These are phyloP conservation scores for Suhomyces bokatorum DNA, from an alignment of 1,139 yeast species.

Conservation along the genomic window DNA sequence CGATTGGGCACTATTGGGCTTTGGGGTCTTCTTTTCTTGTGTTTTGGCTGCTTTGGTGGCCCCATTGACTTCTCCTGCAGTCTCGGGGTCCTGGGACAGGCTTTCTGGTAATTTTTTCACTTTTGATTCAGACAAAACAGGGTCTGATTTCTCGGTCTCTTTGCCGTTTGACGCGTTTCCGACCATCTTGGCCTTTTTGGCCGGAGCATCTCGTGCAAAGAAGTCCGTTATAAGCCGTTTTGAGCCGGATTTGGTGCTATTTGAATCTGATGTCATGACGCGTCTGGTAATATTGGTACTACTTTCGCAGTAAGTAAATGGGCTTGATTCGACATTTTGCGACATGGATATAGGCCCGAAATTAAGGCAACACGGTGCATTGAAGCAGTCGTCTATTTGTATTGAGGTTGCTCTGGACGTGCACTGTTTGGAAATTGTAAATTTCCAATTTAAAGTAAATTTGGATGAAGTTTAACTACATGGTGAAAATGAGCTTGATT, in stretches of 20 bases:
- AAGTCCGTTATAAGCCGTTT: conserved; percentile 18
- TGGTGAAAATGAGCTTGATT: too few relatives aligned
- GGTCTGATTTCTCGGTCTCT: neutral
- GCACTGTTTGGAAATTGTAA: too few relatives aligned
- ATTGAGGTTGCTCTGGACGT: too few relatives aligned
- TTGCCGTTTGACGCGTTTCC: neutral
- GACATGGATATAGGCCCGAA: too few relatives aligned
- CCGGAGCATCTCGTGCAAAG: conserved; percentile 6
- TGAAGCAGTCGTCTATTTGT: too few relatives aligned
- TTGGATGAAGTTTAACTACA: too few relatives aligned
- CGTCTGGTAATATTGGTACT: neutral
- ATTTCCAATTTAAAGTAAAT: too few relatives aligned
- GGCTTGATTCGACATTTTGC: too few relatives aligned
- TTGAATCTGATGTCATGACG: neutral
- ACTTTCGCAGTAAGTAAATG: neutral
- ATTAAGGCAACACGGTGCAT: too few relatives aligned
- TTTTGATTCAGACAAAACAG: neutral
- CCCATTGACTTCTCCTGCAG: too few relatives aligned
- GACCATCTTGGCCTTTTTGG: neutral
- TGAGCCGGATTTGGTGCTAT: neutral
- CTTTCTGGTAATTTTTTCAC: neutral
- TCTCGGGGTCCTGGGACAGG: too few relatives aligned
- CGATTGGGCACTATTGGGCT: neutral
- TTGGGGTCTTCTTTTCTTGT: neutral
- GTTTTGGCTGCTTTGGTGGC: neutral